Evolutionary conservation across 2,329 filamentous ascomycete genomes (phyloP).

Genomic region (Aspergillus uvarum): DNA sequence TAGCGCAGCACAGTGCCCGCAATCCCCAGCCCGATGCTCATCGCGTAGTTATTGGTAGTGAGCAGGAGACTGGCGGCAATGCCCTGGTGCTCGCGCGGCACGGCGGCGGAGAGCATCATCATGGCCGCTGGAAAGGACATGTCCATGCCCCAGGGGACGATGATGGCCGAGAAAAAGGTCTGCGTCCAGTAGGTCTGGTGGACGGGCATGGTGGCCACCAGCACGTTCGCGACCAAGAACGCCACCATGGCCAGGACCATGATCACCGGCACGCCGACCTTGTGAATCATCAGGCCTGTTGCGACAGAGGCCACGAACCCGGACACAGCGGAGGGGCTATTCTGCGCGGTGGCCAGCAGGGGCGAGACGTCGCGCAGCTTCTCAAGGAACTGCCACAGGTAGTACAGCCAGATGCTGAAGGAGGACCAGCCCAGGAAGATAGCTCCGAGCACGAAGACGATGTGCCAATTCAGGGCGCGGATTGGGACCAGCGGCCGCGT

Average conservation of each 20-base stretch:
- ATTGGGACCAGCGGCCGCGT: slow-evolving; percentile 29
- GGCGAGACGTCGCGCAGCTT: not conserved
- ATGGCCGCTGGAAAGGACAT: slow-evolving; percentile 18
- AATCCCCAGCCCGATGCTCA: slow-evolving; percentile 19
- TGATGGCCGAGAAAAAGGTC: slow-evolving; percentile 5
- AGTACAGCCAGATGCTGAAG: slow-evolving; percentile 44
- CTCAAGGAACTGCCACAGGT: slow-evolving; percentile 17
- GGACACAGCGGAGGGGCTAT: too few species aligned
- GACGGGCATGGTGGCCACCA: slow-evolving; percentile 11
- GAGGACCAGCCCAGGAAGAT: slow-evolving; percentile 40
- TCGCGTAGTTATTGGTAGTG: slow-evolving; percentile 17
- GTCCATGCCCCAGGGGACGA: slow-evolving; percentile 14
- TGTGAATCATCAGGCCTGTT: too few species aligned
- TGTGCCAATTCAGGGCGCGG: slow-evolving; percentile 19
- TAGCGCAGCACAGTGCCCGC: not conserved
- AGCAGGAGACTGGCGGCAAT: slow-evolving; percentile 12
- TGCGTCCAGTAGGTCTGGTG: slow-evolving; percentile 7
- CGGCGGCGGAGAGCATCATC: slow-evolving; percentile 12
- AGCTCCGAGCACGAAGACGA: slow-evolving; percentile 38
- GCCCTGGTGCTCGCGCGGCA: slow-evolving; percentile 15
- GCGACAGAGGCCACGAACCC: too few species aligned
- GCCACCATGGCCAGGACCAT: too few species aligned
- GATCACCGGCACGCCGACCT: too few species aligned
- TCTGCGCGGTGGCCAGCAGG: not conserved
- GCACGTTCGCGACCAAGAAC: slow-evolving; percentile 7